These are phyloP conservation scores for Cynanchum wilfordii DNA, from an alignment of 257 asterid species.

Conservation along the genomic window DNA sequence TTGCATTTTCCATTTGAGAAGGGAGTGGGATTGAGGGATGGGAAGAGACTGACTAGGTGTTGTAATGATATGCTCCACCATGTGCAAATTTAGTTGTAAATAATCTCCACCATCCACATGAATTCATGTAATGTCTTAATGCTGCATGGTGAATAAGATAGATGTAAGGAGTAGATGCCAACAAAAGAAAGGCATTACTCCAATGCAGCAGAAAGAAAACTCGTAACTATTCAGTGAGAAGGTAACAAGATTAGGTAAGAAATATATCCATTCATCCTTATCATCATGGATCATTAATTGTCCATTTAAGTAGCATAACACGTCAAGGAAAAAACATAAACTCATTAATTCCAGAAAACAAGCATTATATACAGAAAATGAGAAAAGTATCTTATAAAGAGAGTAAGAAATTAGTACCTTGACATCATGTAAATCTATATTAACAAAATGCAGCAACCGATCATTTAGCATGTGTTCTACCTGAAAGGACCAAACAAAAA, in stretches of 20 bases:
- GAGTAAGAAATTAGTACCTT: slow-evolving; percentile 52
- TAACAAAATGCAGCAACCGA: slow-evolving; percentile 84
- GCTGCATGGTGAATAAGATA: not conserved
- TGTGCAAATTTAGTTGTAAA: not conserved
- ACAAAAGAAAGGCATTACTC: not conserved
- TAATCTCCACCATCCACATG: not conserved
- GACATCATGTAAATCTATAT: slow-evolving; percentile 88
- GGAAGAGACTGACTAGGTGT: not conserved
- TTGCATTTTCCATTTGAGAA: not conserved
- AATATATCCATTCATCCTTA: not conserved
- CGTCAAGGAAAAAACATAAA: not conserved
- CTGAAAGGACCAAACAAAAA: slow-evolving; percentile 34
- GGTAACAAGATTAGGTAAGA: not conserved
- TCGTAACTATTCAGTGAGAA: not conserved
- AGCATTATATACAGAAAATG: not conserved
- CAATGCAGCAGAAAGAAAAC: not conserved
- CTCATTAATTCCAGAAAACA: not conserved
- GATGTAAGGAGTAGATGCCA: not conserved
- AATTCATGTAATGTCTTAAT: not conserved
- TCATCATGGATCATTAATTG: not conserved
- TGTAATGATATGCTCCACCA: not conserved
- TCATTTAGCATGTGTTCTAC: slow-evolving; percentile 95
- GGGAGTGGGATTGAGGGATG: not conserved
- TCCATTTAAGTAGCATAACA: not conserved
- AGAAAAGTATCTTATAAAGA: not conserved